Percentiles rank a stretch among this genome's conserved stretches.
Evolutionary conservation across 192 early-diverging fungal genomes (phyloP).

Genomic region (Entomortierella beljakovae): DNA sequence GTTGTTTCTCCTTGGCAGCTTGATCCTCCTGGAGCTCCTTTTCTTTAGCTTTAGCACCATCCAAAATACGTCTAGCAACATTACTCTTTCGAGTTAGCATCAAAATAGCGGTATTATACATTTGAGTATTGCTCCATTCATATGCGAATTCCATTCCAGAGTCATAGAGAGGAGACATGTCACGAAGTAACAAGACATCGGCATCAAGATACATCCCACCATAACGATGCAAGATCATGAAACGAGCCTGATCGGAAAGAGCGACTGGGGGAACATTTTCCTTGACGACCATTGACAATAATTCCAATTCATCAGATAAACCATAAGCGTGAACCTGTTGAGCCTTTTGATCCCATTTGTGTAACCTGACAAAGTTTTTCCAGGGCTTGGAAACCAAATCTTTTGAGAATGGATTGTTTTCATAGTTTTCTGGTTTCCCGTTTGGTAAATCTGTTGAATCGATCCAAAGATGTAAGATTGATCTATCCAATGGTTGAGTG

Average conservation of each 20-base stretch:
- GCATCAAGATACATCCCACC: constrained; percentile 57
- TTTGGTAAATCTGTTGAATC: constrained; percentile 42
- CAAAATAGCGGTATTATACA: constrained; percentile 52
- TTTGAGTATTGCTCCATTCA: constrained; percentile 48
- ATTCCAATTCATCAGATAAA: neutral
- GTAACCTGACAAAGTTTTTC: constrained; percentile 24
- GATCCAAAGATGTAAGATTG: constrained; percentile 48
- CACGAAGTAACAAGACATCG: constrained; percentile 46
- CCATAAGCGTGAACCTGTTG: constrained; percentile 1
- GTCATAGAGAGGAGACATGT: constrained; percentile 51
- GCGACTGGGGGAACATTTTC: constrained; percentile 26
- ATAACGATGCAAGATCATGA: constrained; percentile 48
- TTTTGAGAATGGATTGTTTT: constrained; percentile 19
- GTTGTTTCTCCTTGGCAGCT: neutral
- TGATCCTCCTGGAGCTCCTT: constrained; percentile 20
- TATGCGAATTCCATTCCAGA: constrained; percentile 50
- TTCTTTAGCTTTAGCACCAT: constrained; percentile 42
- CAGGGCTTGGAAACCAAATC: constrained; percentile 10
- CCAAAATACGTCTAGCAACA: constrained; percentile 31
- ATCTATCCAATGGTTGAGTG: constrained; percentile 44
- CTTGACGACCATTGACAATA: neutral
- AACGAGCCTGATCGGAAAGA: constrained; percentile 51
- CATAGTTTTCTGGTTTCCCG: constrained; percentile 28
- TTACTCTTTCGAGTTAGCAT: constrained; percentile 18
- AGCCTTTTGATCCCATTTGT: constrained; percentile 31